Base-by-base conservation (phyloP, 2,329 filamentous ascomycete species). In the Ceratocystis cubensis region DNA sequence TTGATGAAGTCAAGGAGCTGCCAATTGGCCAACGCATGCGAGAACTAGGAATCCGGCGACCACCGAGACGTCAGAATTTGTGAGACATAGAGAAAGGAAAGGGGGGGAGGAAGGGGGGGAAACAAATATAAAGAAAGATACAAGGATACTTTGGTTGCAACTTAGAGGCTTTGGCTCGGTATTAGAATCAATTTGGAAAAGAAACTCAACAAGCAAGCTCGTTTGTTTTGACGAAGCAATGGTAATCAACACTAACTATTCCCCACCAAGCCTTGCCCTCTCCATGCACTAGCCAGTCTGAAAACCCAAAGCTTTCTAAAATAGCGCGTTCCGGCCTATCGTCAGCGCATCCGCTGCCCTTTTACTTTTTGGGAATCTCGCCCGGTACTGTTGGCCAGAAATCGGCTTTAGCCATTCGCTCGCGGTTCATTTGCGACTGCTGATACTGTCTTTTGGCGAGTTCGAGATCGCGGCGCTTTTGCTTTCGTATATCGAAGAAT, bases 351-450 rank as follows among this genome's bases (percentile, higher is more conserved):
- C 46, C n/a, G 2, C n/a, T 33, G 53, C 37, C 13, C 10, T n/a
- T 17, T 4, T 56, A 63, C 53, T 70, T 64, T 73, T 68, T 70
- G 72, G 68, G 65, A 15, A 63, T n/a, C 6, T 62, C 62, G 64
- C 84, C 88, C 1, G 93, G 93, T 0, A 94, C 91, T 53, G 89
- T 88, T 1, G 94, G 94, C 72, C 97, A 97, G 68, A 88, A 84
- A 30, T 81, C 83, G 1, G 91, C 89, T 72, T 91, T 88, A 69
- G 84, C 87, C 68, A 96, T 75, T 57, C 91, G 84, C 74, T 96
- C 90, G 56, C 87, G 84, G 72, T 93, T 94, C 64, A 88, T 81
- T 75, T 86, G 95, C 10, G 91, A 88, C 3, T 73, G 72, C 56
- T 77, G 76, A 1, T 71, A 72, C 48, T 78, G 75, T 13, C 76